Base-by-base conservation (phyloP, 768 basidiomycete genomes). In the Rhodotorula taiwanensis region DNA sequence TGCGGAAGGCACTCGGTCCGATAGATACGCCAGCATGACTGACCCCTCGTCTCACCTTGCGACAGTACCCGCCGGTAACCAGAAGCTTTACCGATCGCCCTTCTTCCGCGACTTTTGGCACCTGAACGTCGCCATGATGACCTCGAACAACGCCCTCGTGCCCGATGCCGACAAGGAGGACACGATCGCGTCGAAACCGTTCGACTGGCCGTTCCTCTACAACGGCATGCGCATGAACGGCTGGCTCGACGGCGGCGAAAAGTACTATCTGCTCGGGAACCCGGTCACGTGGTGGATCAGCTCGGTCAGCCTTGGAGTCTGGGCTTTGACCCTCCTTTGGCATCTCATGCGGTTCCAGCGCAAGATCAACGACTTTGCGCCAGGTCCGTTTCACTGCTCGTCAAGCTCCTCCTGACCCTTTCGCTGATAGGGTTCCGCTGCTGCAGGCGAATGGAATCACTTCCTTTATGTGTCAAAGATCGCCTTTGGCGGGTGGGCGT, bases 91-190 rank as follows among this genome's bases (percentile, higher is more conserved):
- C 78, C 81, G 78, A 43, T 94, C 94, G 3, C 87, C 94, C 0
- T 99, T 99, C 82, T 78, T 94, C 50, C 85, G 88, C 55, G 94
- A 99, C 78, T 99, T 99, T 77, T 93, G 90, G 86, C 94, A 99
- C 75, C 83, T 99, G 60, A 99, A 99, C 73, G 90, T 99, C 30
- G 95, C 93, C 13, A 99, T 99, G 95, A 92, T 93, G 89, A 95
- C 94, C 0, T 97, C 95, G 8, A 99, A 99, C 79, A 99, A 99
- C 74, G 94, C 95, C 0, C 85, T 99, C 58, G 76, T 98, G 44
- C 95, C 95, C 2, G 92, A 99, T 72, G 91, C 94, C 0, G 95
- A 99, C 80, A 98, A 98, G 77, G 90, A 94, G 71, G 95, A 99
- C 75, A 90, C 97, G 73, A 84, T 99, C 55, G 95, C 94, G 0